These are phyloP conservation scores for Syzygium syzygioides DNA, from an alignment of 441 rosid species.

Conservation along the genomic window DNA sequence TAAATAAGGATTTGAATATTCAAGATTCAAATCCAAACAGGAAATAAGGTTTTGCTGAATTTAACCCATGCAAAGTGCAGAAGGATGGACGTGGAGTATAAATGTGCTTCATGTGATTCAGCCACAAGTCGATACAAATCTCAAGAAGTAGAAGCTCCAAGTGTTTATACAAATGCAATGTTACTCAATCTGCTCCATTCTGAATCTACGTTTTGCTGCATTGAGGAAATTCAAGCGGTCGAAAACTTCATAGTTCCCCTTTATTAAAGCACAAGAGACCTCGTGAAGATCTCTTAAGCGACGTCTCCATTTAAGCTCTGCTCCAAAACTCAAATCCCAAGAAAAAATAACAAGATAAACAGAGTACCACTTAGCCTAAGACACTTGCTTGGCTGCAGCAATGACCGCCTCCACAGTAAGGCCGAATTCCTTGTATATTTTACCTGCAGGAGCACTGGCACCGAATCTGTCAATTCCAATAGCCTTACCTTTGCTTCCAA, in stretches of 20 bases:
- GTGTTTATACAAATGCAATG: not conserved
- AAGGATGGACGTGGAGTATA: not conserved
- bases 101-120: not conserved
- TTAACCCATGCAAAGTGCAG: not conserved
- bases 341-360: not conserved
- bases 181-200: not conserved
- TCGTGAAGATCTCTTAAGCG: not conserved
- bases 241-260: constrained; percentile 14
- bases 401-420: constrained; percentile 64
- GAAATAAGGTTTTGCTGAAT: not conserved
- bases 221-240: constrained; percentile 15
- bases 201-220: constrained; percentile 11
- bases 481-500: constrained; percentile 69
- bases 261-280: constrained; percentile 32
- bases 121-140: not conserved
- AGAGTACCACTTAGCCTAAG: constrained; percentile 13
- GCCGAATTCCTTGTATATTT: constrained; percentile 77
- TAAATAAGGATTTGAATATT: not conserved
- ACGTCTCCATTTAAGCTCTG: constrained; percentile 9
- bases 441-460: constrained; percentile 84
- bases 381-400: constrained; percentile 60
- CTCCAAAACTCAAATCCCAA: constrained; percentile 11
- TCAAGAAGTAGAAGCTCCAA: not conserved
- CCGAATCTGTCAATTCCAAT: constrained; percentile 80
- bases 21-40: not conserved